Conservation (phyloP, 257 asterid species). For the Solanum lycopersicoides region DNA sequence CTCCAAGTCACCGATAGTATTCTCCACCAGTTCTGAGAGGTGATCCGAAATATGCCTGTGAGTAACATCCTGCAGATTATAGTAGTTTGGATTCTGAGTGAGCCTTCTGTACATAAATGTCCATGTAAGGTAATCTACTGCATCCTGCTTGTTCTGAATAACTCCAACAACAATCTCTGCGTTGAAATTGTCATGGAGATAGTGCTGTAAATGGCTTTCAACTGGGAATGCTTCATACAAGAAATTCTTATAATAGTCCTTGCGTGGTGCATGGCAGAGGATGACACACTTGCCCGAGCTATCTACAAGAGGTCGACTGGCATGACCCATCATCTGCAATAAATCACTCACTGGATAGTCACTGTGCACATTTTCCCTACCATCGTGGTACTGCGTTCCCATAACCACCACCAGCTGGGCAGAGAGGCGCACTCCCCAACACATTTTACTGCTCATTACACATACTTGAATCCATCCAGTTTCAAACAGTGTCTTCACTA, state of each 20-base stretch:
- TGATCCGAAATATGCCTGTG: conserved; percentile 29
- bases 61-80: conserved; percentile 31
- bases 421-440: conserved; percentile 27
- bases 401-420: conserved; percentile 31
- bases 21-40: conserved; percentile 28
- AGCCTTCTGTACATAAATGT: conserved; percentile 31
- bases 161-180: conserved; percentile 26
- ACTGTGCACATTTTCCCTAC: conserved; percentile 22
- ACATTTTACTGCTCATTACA: conserved; percentile 25
- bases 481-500: conserved; percentile 24
- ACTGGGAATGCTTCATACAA: conserved; percentile 30
- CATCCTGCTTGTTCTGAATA: conserved; percentile 30
- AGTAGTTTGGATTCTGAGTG: conserved; percentile 35
- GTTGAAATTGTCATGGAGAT: conserved; percentile 27
- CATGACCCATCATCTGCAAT: conserved; percentile 41
- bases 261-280: conserved; percentile 25
- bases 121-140: conserved; percentile 30
- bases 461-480: conserved; percentile 36
- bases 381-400: conserved; percentile 33
- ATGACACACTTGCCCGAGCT: conserved; percentile 32
- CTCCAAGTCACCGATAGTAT: conserved; percentile 21
- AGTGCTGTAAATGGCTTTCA: conserved; percentile 31
- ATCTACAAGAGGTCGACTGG: conserved; percentile 31
- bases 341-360: conserved; percentile 30
- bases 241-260: conserved; percentile 34